phyloP scores from a whole-genome alignment of 129 eudicot genomes.

The Gnaphalium uliginosum region DNA sequence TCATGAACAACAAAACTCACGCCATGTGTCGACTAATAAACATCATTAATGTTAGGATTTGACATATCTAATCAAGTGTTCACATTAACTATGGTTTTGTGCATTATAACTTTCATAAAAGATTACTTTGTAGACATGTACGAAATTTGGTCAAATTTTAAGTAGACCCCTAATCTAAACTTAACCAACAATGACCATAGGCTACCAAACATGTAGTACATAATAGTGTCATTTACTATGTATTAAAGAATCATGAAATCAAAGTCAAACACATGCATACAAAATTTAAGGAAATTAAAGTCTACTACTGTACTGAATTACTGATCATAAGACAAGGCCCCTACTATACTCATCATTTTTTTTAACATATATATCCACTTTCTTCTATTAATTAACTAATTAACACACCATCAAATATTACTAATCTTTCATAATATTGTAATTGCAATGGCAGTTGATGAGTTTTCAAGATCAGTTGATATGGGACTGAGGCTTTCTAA shows the following conservation, averaged over 20 bases:
- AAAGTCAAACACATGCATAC: background rate
- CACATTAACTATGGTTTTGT: background rate
- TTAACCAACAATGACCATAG: background rate
- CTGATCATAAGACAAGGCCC: background rate
- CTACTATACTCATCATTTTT: background rate
- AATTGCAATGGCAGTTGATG: constrained; percentile 40
- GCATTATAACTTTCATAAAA: background rate
- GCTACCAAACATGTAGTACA: background rate
- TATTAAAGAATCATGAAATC: background rate
- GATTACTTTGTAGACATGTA: background rate
- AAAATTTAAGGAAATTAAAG: too few relatives aligned
- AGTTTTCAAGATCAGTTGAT: constrained; percentile 60
- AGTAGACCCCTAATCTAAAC: background rate
- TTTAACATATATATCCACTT: background rate
- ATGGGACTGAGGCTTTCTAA: constrained; percentile 67
- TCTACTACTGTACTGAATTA: background rate
- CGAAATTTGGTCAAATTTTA: background rate
- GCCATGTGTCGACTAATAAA: background rate
- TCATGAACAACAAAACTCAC: background rate
- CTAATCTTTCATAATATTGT: constrained; percentile 8
- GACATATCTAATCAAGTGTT: background rate
- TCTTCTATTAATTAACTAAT: background rate
- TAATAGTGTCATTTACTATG: background rate
- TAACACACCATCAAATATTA: constrained; percentile 9
- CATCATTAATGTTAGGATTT: background rate